Percentiles rank a stretch among this genome's conserved stretches.
Evolutionary conservation across 164 flowering plant genomes (phyloP).

Genomic region (Nymphaea colorata): DNA sequence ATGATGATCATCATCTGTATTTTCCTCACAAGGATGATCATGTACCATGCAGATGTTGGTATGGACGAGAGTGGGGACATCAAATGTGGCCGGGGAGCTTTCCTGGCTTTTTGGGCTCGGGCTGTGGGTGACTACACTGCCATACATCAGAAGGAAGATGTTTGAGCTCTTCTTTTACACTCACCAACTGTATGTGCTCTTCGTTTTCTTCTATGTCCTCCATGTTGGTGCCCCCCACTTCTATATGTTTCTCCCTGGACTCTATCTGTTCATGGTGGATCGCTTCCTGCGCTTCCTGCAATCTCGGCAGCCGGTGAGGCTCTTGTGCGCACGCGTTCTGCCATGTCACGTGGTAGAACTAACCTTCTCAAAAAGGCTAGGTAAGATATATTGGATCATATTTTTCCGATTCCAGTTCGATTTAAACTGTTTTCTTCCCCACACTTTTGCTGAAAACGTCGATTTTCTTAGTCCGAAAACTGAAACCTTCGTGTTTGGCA

Average conservation of each 20-base stretch:
- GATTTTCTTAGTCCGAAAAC: no score
- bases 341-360: constrained; percentile 65
- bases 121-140: constrained; percentile 58
- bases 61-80: constrained; percentile 36
- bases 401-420: no score
- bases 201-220: constrained; percentile 54
- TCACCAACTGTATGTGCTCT: constrained; percentile 61
- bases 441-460: no score
- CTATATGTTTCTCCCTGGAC: constrained; percentile 61
- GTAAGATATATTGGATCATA: constrained; percentile 15
- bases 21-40: not conserved
- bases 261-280: constrained; percentile 75
- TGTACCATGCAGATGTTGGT: constrained; percentile 38
- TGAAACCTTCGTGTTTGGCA: no score
- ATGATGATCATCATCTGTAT: not conserved
- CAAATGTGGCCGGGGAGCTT: constrained; percentile 73
- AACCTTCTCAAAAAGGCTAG: constrained; percentile 57
- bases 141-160: constrained; percentile 38
- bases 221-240: constrained; percentile 53
- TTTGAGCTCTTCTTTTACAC: constrained; percentile 86
- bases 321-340: constrained; percentile 50
- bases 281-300: constrained; percentile 70
- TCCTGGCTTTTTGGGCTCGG: constrained; percentile 35
- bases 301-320: constrained; percentile 37
- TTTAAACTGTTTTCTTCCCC: no score